Evolutionary conservation across 2,329 filamentous ascomycete species (phyloP).

Genomic region (Penicillium psychrosexuale): DNA sequence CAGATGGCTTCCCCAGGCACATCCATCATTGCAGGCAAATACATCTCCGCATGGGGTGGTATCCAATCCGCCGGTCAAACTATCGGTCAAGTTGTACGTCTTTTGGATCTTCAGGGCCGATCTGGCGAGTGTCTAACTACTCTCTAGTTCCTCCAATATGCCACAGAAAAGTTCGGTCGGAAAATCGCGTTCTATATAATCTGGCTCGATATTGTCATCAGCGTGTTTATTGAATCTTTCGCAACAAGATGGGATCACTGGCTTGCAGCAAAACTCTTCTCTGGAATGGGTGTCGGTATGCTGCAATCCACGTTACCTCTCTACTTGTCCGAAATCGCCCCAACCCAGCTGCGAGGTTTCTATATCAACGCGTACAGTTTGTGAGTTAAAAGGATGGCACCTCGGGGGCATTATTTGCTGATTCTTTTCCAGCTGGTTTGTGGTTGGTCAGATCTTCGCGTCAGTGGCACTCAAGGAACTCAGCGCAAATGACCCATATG

Average conservation of each 20-base stretch:
- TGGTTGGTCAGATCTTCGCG: slow-evolving; percentile 44
- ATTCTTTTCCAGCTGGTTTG: slow-evolving; percentile 38
- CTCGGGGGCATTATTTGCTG: neutral
- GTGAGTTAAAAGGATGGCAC: slow-evolving; percentile 15
- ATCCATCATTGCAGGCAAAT: slow-evolving; percentile 35
- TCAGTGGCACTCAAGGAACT: slow-evolving; percentile 43
- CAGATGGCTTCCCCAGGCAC: slow-evolving; percentile 34
- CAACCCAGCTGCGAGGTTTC: slow-evolving; percentile 42
- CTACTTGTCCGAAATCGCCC: slow-evolving; percentile 45
- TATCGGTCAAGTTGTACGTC: slow-evolving; percentile 38
- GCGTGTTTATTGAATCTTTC: slow-evolving; percentile 40
- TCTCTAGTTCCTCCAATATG: slow-evolving; percentile 33
- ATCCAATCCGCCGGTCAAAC: slow-evolving; percentile 42
- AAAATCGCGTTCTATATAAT: slow-evolving; percentile 38
- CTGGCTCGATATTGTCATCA: slow-evolving; percentile 36
- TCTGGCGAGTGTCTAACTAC: neutral
- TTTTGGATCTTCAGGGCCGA: neutral
- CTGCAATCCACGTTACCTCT: slow-evolving; percentile 44
- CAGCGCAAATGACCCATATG: slow-evolving; percentile 27
- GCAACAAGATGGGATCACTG: slow-evolving; percentile 42
- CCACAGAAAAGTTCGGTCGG: slow-evolving; percentile 37
- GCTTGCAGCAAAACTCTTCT: slow-evolving; percentile 36
- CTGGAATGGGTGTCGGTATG: slow-evolving; percentile 45
- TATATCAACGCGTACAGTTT: slow-evolving; percentile 44
- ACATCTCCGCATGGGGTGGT: slow-evolving; percentile 41